phyloP scores from a whole-genome alignment of 2,329 filamentous ascomycete species.

The Geosmithia flava region DNA sequence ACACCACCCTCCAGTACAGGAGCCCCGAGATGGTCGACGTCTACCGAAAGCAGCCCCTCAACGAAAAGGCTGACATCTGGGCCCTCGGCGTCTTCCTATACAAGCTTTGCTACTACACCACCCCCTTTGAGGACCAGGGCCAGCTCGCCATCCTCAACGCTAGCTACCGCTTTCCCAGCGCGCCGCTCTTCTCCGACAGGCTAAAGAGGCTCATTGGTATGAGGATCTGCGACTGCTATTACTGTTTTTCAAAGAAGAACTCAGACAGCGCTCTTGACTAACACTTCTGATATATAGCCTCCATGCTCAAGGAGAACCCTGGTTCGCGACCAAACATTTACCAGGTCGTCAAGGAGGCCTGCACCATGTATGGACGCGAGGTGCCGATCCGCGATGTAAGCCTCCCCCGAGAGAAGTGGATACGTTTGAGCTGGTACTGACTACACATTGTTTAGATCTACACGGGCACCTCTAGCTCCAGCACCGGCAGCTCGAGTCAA shows the following conservation, averaged over 20 bases:
- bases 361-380: constrained; percentile 76
- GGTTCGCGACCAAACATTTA: constrained; percentile 80
- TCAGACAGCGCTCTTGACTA: constrained; percentile 5
- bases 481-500: constrained; percentile 2
- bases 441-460: constrained; percentile 48
- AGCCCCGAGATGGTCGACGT: constrained; percentile 99
- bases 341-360: constrained; percentile 77
- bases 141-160: constrained; percentile 96
- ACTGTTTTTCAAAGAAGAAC: no score
- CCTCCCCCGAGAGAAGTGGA: constrained; percentile 5
- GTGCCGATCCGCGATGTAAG: constrained; percentile 82
- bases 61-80: constrained; percentile 99
- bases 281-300: constrained; percentile 39
- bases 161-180: constrained; percentile 79
- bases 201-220: constrained; percentile 82
- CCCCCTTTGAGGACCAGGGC: constrained; percentile 93
- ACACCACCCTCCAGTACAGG: constrained; percentile 93
- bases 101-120: constrained; percentile 98
- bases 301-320: constrained; percentile 81
- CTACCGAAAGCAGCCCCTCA: constrained; percentile 88
- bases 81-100: constrained; percentile 89
- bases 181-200: constrained; percentile 81
- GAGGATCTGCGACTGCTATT: neutral
- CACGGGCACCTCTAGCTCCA: constrained; percentile 44
- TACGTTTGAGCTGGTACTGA: neutral